A percentile compares a stretch with the other conserved stretches of the same genome.
These are phyloP conservation scores for Gracilaria caudata DNA, from an alignment of 23 red algal species.

Conservation along the genomic window DNA sequence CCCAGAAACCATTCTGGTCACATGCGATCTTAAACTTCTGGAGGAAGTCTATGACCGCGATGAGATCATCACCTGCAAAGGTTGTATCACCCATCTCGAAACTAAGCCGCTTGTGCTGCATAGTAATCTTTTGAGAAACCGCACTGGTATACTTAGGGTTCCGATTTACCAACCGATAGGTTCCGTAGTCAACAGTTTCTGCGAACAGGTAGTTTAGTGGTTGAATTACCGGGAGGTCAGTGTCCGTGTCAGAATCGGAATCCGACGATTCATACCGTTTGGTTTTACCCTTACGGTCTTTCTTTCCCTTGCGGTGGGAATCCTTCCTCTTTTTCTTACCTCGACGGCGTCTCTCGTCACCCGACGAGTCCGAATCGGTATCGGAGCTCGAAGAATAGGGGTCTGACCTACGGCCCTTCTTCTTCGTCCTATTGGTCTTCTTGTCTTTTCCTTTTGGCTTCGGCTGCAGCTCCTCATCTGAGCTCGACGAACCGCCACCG, in stretches of 20 bases:
- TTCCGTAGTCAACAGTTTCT: neutral
- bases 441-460: neutral
- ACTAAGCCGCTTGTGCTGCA: neutral
- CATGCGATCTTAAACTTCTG: constrained; percentile 19
- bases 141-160: neutral
- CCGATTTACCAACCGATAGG: neutral
- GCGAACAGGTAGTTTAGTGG: neutral
- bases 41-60: neutral
- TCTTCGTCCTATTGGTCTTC: neutral
- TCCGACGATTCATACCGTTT: no score
- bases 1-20: neutral
- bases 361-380: neutral
- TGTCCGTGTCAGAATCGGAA: neutral
- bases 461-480: neutral
- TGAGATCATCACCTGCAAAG: constrained; percentile 11
- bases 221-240: neutral
- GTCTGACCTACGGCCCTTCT: neutral
- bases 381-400: neutral
- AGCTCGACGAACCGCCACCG: neutral
- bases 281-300: no score
- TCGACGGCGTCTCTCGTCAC: neutral
- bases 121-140: neutral
- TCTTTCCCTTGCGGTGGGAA: neutral
- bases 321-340: neutral
- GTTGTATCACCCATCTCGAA: neutral